Conservation (phyloP, 306 rosid species). For the Acacia crassicarpa region DNA sequence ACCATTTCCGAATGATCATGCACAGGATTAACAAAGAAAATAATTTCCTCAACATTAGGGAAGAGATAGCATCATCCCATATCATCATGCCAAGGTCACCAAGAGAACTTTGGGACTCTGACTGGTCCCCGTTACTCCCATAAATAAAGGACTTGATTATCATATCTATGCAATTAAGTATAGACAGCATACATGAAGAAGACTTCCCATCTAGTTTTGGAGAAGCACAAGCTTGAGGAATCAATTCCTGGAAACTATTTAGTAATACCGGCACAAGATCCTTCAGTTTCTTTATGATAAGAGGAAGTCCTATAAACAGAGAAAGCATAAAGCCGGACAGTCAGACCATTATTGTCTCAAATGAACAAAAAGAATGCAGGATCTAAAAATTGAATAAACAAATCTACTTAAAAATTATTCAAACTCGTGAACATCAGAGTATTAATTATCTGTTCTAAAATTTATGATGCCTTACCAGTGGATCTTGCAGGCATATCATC, state of each 20-base stretch:
- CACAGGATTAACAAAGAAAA: constrained; percentile 47
- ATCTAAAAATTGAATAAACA: constrained; percentile 12
- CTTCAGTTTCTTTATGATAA: constrained; percentile 53
- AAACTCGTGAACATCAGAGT: constrained; percentile 11
- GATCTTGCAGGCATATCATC: constrained; percentile 49
- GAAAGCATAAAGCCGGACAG: constrained; percentile 32
- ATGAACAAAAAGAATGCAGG: not conserved
- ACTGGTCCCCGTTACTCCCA: constrained; percentile 38
- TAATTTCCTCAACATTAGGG: constrained; percentile 61
- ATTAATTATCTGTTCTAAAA: not conserved
- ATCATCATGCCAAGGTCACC: constrained; percentile 36
- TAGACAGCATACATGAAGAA: constrained; percentile 64
- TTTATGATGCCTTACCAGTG: constrained; percentile 45
- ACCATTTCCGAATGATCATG: constrained; percentile 67
- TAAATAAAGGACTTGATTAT: constrained; percentile 53
- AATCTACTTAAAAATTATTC: not conserved
- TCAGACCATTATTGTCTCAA: constrained; percentile 25
- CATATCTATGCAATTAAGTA: constrained; percentile 70
- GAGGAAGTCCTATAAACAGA: constrained; percentile 53
- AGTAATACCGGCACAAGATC: constrained; percentile 66
- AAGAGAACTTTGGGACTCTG: constrained; percentile 42
- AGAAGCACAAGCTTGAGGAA: constrained; percentile 41
- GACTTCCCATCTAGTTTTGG: constrained; percentile 53
- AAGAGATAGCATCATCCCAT: constrained; percentile 52
- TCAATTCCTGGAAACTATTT: constrained; percentile 73